Conservation (phyloP, 2,329 filamentous ascomycete genomes). For the Cercospora sojina region DNA sequence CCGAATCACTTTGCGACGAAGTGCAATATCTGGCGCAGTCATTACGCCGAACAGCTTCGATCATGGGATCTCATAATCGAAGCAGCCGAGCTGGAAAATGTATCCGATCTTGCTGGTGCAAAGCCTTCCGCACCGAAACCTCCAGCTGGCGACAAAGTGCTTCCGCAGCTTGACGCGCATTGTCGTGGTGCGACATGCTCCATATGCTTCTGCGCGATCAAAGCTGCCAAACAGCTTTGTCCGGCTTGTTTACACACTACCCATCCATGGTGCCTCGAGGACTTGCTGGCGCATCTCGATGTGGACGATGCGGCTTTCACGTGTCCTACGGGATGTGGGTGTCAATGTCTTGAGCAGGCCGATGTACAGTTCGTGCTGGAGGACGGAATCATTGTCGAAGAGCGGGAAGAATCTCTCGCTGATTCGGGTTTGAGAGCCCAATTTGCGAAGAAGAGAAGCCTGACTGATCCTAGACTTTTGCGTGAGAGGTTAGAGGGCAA, state of each 20-base stretch:
- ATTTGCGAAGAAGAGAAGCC: slow-evolving; percentile 28
- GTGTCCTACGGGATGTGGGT: slow-evolving; percentile 37
- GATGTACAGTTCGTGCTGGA: slow-evolving; percentile 18
- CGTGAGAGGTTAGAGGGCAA: slow-evolving; percentile 27
- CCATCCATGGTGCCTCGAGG: slow-evolving; percentile 32
- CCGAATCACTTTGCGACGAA: slow-evolving; percentile 50
- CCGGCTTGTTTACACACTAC: slow-evolving; percentile 33
- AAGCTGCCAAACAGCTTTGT: slow-evolving; percentile 34
- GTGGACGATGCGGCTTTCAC: slow-evolving; percentile 23
- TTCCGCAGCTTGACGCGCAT: slow-evolving; percentile 6
- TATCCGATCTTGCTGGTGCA: slow-evolving; percentile 27
- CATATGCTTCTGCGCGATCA: slow-evolving; percentile 33
- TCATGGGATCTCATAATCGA: slow-evolving; percentile 58
- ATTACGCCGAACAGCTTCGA: slow-evolving; percentile 60
- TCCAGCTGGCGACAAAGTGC: neutral
- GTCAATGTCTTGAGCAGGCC: slow-evolving; percentile 26
- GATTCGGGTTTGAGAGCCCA: neutral
- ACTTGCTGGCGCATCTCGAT: slow-evolving; percentile 14
- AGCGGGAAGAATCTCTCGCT: neutral
- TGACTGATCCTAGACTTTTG: slow-evolving; percentile 32
- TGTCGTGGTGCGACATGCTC: slow-evolving; percentile 27
- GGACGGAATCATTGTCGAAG: neutral
- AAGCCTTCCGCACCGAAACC: neutral
- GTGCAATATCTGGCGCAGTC: slow-evolving; percentile 54
- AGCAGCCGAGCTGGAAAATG: slow-evolving; percentile 59